Evolutionary conservation across 345 rosid genomes (phyloP), one percentile per base, ranked within the genome.

Genomic region (Lepidium aucheri): DNA sequence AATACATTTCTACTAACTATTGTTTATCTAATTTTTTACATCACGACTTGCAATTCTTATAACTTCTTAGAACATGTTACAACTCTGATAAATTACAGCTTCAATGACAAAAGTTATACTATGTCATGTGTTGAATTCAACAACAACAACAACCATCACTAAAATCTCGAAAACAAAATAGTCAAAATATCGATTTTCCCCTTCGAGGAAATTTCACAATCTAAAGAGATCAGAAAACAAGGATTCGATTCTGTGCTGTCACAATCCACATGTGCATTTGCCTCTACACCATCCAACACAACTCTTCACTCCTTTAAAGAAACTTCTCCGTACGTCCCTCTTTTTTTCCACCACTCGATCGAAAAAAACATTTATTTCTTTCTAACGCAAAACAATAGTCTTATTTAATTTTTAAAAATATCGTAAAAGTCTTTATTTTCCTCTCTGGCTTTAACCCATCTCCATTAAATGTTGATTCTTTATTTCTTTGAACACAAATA

Each of bases 241-340:
- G 63, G 74, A 67, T 67, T 60, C 46, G 74, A 61, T 67, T 74
- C 46, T 46, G 42, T 36, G 47, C 24, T 65, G 67, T 73, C 67
- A 52, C 67, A 59, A 60, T 51, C 74, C 78, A 47, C 74, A 74
- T 50, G 78, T 62, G 69, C 65, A 53, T 33, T 46, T 68, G 78
- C 69, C 78, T 74, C 74, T 68, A 51, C 57, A 74, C 74, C 78
- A 57, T 62, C 78, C 78, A 62, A 74, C 78, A 74, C 56, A 65
- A 68, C 60, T 30, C 35, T 62, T 67, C 55, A 68, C 39, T 74
- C 65, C 74, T 49, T 16, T 3, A 14, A 47, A n/a, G 76, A 64
- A 72, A 62, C 51, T 62, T 61, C 74, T 68, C 74, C 65, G 78
- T 68, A 62, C 74, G 50, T 55, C 55, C 78, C 32, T 32, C 24